Percentiles rank a stretch among this genome's conserved stretches.
phyloP scores from a whole-genome alignment of 2,329 filamentous ascomycete genomes.

The Cercospora berteroae region DNA sequence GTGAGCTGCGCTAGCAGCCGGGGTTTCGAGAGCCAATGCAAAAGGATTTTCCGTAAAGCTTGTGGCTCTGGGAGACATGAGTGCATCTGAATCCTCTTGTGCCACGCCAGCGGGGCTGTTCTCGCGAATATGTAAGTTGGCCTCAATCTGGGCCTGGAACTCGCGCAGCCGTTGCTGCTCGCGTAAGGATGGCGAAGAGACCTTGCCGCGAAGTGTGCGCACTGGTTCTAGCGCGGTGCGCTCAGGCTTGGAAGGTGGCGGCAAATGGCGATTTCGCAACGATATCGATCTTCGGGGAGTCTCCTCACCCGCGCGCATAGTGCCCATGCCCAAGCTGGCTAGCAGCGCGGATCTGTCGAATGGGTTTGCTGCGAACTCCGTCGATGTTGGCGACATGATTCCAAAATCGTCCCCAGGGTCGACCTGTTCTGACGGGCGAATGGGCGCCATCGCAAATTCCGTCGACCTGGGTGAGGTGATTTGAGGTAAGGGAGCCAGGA shows the following conservation, averaged over 20 bases:
- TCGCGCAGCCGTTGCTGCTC: conserved; percentile 37
- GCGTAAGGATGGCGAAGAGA: conserved; percentile 37
- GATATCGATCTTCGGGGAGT: conserved; percentile 28
- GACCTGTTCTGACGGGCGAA: conserved; percentile 35
- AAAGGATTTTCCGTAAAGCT: conserved; percentile 70
- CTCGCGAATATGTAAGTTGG: conserved; percentile 25
- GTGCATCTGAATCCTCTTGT: conserved; percentile 43
- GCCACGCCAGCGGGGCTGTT: neutral
- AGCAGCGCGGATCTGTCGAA: conserved; percentile 39
- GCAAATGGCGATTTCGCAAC: conserved; percentile 12
- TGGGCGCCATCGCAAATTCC: conserved; percentile 39
- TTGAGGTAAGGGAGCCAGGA: neutral
- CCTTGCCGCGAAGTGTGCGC: conserved; percentile 31
- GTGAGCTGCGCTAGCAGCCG: conserved; percentile 43
- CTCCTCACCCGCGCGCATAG: conserved; percentile 30
- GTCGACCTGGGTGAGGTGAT: conserved; percentile 41
- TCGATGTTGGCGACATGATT: conserved; percentile 42
- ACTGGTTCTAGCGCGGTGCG: neutral
- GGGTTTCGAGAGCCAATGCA: conserved; percentile 40
- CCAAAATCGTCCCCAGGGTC: conserved; percentile 40
- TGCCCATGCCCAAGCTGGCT: conserved; percentile 40
- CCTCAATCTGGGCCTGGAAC: conserved; percentile 36
- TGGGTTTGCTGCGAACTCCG: conserved; percentile 41
- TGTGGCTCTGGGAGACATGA: conserved; percentile 70
- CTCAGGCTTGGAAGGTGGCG: neutral